These are phyloP conservation scores for Epichloe amarillans DNA, from an alignment of 2,329 filamentous ascomycete genomes.

Conservation along the genomic window DNA sequence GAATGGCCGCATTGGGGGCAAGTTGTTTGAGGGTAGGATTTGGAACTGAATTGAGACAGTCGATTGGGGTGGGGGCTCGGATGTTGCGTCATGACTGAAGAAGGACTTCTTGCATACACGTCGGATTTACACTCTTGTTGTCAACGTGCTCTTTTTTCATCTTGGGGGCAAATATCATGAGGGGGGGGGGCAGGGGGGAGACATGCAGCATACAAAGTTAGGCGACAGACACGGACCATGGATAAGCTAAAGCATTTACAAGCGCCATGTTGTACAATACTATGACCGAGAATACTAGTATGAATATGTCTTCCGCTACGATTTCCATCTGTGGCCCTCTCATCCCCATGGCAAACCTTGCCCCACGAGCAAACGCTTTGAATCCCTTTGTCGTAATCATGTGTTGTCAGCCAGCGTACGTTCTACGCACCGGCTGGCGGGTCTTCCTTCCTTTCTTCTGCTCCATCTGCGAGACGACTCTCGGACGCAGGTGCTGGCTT, in stretches of 20 bases:
- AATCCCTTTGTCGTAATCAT: not conserved
- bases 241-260: too few relatives aligned
- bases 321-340: too few relatives aligned
- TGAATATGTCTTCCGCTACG: too few relatives aligned
- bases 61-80: not conserved
- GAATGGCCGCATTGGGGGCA: not conserved
- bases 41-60: not conserved
- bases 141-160: too few relatives aligned
- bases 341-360: too few relatives aligned
- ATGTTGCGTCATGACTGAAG: not conserved
- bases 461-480: not conserved
- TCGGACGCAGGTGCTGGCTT: not conserved
- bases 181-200: not conserved
- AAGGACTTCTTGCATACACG: not conserved
- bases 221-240: too few relatives aligned
- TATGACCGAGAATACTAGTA: too few relatives aligned
- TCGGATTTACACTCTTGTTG: not conserved
- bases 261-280: too few relatives aligned
- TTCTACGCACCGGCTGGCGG: slow-evolving; percentile 8
- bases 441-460: slow-evolving; percentile 6
- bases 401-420: slow-evolving; percentile 3
- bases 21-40: not conserved
- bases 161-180: too few relatives aligned
- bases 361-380: not conserved
- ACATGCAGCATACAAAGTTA: not conserved